A percentile compares a stretch with the other conserved stretches of the same genome.
phyloP scores from a whole-genome alignment of 371 early-diverging fungal species.

The Mucor lusitanicus region DNA sequence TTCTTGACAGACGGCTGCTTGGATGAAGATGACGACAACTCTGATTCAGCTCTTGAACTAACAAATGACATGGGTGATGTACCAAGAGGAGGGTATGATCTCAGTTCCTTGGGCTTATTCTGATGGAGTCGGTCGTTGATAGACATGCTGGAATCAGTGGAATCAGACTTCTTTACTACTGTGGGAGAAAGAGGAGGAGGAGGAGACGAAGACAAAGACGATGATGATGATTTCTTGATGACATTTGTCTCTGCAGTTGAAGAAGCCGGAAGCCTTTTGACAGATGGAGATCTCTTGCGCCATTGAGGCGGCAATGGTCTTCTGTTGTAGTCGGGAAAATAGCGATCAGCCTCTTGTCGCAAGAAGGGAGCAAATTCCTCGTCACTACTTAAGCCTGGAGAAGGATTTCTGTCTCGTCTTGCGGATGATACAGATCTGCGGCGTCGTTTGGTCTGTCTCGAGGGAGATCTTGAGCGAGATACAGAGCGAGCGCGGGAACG shows the following conservation, averaged over 20 bases:
- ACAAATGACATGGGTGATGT: neutral
- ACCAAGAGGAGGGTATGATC: neutral
- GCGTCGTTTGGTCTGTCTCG: neutral
- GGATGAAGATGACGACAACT: neutral
- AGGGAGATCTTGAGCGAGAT: neutral
- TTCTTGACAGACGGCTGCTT: neutral
- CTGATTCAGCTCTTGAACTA: neutral
- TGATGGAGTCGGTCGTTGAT: neutral
- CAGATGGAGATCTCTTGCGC: neutral
- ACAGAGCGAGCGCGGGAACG: neutral
- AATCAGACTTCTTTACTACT: neutral
- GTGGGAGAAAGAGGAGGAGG: too few relatives aligned
- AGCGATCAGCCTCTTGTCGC: neutral
- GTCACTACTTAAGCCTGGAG: slow-evolving; percentile 8
- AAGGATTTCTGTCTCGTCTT: neutral
- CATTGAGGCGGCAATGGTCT: slow-evolving; percentile 5
- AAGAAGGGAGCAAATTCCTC: slow-evolving; percentile 6
- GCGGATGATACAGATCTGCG: neutral
- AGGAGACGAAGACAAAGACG: neutral
- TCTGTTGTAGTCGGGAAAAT: slow-evolving; percentile 1
- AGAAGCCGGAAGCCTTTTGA: neutral
- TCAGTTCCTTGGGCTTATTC: neutral
- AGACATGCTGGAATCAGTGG: neutral
- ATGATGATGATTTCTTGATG: neutral
- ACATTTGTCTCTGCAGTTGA: neutral